phyloP scores from a whole-genome alignment of 1,284 basidiomycete genomes.

The Trametes versicolor region DNA sequence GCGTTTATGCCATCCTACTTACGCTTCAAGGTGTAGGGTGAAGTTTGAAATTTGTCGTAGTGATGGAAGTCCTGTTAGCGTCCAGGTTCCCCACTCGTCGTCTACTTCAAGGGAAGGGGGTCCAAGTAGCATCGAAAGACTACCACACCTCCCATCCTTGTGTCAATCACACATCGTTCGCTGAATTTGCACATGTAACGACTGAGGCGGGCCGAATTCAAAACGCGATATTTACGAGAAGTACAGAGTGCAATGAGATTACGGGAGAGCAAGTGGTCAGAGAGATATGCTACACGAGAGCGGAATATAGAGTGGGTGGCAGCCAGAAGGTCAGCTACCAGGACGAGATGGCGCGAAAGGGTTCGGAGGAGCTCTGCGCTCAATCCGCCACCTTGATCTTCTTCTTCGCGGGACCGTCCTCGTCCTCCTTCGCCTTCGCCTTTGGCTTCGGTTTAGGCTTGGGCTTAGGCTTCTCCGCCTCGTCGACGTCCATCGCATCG shows the following conservation, averaged over 20 bases:
- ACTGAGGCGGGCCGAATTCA: background rate
- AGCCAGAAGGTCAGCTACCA: background rate
- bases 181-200: slow-evolving; percentile 1
- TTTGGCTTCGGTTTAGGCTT: slow-evolving; percentile 59
- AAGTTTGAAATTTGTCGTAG: too few relatives aligned
- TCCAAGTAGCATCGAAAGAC: too few relatives aligned
- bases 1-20: too few relatives aligned
- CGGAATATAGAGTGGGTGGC: background rate
- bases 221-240: background rate
- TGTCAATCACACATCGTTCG: slow-evolving; percentile 5
- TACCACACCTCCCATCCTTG: slow-evolving; percentile 4
- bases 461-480: slow-evolving; percentile 51
- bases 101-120: too few relatives aligned
- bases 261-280: slow-evolving; percentile 1
- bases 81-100: too few relatives aligned
- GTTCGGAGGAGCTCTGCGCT: background rate
- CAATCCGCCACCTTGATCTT: slow-evolving; percentile 62
- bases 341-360: background rate
- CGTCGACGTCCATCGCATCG: slow-evolving; percentile 54
- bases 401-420: slow-evolving; percentile 75
- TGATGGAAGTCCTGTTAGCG: too few relatives aligned
- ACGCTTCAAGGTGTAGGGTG: too few relatives aligned
- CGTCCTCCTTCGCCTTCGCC: slow-evolving; percentile 55
- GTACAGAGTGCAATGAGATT: background rate
- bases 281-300: slow-evolving; percentile 5